Conservation (phyloP, 306 rosid species). For the Casuarina cunninghamiana region DNA sequence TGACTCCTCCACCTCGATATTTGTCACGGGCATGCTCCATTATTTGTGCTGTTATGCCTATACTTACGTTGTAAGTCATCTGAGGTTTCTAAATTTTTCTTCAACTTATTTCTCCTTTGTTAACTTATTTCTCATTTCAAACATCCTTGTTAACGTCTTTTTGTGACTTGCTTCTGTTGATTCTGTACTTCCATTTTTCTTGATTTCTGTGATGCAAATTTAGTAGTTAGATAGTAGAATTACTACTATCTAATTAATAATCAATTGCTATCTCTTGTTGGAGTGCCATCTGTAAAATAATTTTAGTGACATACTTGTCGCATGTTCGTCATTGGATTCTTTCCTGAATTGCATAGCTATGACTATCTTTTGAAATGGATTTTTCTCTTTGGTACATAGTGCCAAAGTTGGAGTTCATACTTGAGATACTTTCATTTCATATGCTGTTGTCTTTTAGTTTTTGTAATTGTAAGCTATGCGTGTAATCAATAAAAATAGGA, state of each 20-base stretch:
- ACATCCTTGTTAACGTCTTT: conserved; percentile 12
- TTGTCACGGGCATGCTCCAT: conserved; percentile 86
- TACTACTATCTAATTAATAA: neutral
- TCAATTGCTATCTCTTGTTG: neutral
- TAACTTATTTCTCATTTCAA: neutral
- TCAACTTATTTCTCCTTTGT: neutral
- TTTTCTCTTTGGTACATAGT: neutral
- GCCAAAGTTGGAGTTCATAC: neutral
- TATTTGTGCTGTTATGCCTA: conserved; percentile 84
- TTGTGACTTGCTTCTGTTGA: neutral
- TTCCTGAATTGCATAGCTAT: neutral
- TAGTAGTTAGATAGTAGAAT: neutral
- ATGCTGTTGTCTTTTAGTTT: neutral
- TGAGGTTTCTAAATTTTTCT: conserved; percentile 26
- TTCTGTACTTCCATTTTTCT: neutral
- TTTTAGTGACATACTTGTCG: neutral
- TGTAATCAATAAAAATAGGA: neutral
- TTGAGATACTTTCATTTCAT: neutral
- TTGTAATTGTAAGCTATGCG: neutral
- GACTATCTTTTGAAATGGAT: neutral
- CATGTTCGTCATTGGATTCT: neutral
- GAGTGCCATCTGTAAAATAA: neutral
- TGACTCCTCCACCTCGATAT: conserved; percentile 95
- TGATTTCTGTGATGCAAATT: neutral
- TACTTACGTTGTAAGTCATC: conserved; percentile 73